Evolutionary conservation across 768 basidiomycete species (phyloP).

Genomic region (Clavaria fumosa): DNA sequence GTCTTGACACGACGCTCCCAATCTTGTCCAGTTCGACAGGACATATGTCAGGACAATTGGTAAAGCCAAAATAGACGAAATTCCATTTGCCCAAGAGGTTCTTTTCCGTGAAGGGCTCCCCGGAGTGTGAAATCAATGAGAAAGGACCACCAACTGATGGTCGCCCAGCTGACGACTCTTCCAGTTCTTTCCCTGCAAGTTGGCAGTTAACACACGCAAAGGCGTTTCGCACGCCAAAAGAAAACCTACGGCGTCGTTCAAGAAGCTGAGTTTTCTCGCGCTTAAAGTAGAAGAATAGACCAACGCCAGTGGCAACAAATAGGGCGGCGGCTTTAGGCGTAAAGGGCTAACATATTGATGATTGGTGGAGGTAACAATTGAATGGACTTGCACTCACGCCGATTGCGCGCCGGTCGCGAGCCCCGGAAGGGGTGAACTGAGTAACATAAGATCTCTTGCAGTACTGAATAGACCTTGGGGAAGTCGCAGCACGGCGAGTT

Average conservation of each 20-base stretch:
- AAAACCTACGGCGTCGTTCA: slow-evolving; percentile 54
- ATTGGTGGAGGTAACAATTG: too few relatives aligned
- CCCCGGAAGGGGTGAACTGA: too few relatives aligned
- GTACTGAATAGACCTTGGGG: too few relatives aligned
- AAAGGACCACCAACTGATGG: slow-evolving; percentile 91
- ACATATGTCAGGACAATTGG: slow-evolving; percentile 98
- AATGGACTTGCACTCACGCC: too few relatives aligned
- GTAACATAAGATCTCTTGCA: too few relatives aligned
- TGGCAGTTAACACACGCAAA: neutral
- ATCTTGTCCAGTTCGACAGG: slow-evolving; percentile 97
- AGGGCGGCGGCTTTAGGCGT: slow-evolving; percentile 72
- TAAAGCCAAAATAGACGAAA: slow-evolving; percentile 96
- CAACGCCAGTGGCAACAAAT: slow-evolving; percentile 72
- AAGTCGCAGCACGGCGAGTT: too few relatives aligned
- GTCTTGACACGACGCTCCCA: slow-evolving; percentile 51
- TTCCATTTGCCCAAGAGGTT: slow-evolving; percentile 84
- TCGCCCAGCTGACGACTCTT: slow-evolving; percentile 60
- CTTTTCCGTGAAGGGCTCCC: slow-evolving; percentile 62
- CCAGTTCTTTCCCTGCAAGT: slow-evolving; percentile 53
- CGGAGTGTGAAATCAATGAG: slow-evolving; percentile 48
- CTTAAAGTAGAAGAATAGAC: slow-evolving; percentile 78
- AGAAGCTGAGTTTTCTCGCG: slow-evolving; percentile 68
- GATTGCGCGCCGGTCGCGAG: too few relatives aligned
- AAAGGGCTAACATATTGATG: too few relatives aligned
- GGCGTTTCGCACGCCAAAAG: slow-evolving; percentile 1